Evolutionary conservation across 768 basidiomycete species (phyloP).

Genomic region (Dacryopinax spathularia): DNA sequence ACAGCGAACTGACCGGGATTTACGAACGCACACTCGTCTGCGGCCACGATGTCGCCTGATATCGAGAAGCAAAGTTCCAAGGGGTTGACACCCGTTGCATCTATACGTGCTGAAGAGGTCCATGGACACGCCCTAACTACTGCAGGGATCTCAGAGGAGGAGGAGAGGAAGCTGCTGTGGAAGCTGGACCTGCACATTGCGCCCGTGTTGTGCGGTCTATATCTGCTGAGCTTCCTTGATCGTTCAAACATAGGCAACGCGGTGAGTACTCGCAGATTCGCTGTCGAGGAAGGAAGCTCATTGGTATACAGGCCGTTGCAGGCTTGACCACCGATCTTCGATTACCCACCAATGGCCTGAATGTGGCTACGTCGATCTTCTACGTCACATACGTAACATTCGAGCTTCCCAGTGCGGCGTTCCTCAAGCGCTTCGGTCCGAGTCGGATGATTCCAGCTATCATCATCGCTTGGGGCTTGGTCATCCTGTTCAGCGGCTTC

Average conservation of each 20-base stretch:
- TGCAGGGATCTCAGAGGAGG: background rate
- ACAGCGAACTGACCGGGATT: background rate
- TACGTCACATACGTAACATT: slow-evolving; percentile 11
- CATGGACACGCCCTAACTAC: background rate
- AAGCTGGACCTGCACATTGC: slow-evolving; percentile 11
- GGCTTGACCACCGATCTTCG: slow-evolving; percentile 7
- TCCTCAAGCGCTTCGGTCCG: slow-evolving; percentile 7
- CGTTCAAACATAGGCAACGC: background rate
- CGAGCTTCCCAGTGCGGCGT: slow-evolving; percentile 4
- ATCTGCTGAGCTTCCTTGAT: slow-evolving; percentile 9
- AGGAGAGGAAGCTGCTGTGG: background rate
- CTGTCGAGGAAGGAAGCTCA: background rate
- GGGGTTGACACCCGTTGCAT: background rate
- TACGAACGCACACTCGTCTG: too few relatives aligned
- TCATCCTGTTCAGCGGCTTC: slow-evolving; percentile 9
- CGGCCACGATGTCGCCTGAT: background rate
- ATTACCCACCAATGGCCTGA: slow-evolving; percentile 5
- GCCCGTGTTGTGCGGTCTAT: slow-evolving; percentile 7
- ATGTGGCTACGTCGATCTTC: slow-evolving; percentile 8
- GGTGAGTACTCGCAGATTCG: background rate
- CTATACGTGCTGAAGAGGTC: background rate
- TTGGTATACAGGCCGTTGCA: background rate
- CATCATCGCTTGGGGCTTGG: slow-evolving; percentile 7
- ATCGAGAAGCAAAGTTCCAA: background rate
- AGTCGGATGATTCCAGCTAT: slow-evolving; percentile 7